These are phyloP conservation scores for Ophiostoma sp. DNA, from an alignment of 2,329 filamentous ascomycete genomes.

Conservation along the genomic window DNA sequence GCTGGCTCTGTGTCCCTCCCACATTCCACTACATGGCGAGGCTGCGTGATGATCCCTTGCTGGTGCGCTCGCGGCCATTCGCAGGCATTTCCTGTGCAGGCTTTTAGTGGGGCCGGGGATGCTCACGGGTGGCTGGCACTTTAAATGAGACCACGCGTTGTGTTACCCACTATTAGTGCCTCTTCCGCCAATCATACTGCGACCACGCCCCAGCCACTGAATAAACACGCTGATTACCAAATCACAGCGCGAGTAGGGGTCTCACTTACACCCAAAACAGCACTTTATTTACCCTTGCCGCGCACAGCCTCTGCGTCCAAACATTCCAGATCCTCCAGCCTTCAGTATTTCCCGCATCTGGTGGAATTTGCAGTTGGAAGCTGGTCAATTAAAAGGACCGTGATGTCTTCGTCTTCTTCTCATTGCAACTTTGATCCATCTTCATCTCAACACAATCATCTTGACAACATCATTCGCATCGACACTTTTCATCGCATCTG, in stretches of 20 bases:
- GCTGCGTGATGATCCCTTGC: not conserved
- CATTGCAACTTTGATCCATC: slow-evolving; percentile 6
- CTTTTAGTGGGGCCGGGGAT: not conserved
- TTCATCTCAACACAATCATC: not conserved
- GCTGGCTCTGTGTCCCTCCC: not conserved
- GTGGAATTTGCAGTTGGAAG: not conserved
- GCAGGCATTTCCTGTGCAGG: not conserved
- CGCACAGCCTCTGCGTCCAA: slow-evolving; percentile 3
- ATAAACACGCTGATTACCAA: not conserved
- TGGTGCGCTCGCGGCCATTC: not conserved
- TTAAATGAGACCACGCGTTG: slow-evolving; percentile 2
- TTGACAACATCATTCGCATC: not conserved
- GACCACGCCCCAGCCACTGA: not conserved
- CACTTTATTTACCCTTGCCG: slow-evolving; percentile 10
- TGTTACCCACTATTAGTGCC: not conserved
- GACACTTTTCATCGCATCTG: too few species aligned
- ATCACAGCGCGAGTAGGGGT: not conserved
- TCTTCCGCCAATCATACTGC: not conserved
- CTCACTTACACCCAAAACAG: slow-evolving; percentile 15
- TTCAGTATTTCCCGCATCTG: slow-evolving; percentile 4
- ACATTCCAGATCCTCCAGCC: slow-evolving; percentile 11
- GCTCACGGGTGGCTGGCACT: slow-evolving; percentile 16
- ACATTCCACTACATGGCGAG: slow-evolving; percentile 10
- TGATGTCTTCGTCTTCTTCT: not conserved
- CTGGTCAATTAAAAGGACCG: not conserved